A percentile compares a stretch with the other conserved stretches of the same genome.
phyloP scores from a whole-genome alignment of 768 basidiomycete genomes.

The Termitomyces sp. region DNA sequence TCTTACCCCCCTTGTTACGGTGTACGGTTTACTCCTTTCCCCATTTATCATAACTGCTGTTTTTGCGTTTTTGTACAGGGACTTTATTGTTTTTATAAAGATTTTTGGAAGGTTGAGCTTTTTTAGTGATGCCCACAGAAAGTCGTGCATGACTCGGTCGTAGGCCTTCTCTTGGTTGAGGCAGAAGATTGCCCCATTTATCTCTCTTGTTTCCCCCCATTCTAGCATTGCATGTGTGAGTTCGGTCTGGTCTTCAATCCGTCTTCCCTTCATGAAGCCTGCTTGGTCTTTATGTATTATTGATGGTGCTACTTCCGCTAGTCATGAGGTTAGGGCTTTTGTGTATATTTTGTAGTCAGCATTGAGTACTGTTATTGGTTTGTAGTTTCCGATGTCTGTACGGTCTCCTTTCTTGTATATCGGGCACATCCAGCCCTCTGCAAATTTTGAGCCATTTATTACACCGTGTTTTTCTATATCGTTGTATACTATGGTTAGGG shows the following conservation, averaged over 20 bases:
- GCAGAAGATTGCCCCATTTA: background rate
- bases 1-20: background rate
- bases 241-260: too few relatives aligned
- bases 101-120: background rate
- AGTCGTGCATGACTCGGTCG: background rate
- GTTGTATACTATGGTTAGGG: background rate
- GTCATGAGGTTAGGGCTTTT: background rate
- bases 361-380: background rate
- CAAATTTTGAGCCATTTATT: accelerated
- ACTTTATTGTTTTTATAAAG: background rate
- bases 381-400: background rate
- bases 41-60: background rate
- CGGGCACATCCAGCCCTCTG: background rate
- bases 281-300: background rate
- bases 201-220: too few relatives aligned
- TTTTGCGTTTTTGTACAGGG: background rate
- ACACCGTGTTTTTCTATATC: background rate
- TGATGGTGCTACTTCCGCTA: accelerated
- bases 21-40: background rate
- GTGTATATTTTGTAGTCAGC: background rate
- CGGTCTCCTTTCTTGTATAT: background rate
- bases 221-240: too few relatives aligned
- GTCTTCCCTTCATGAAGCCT: too few relatives aligned
- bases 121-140: background rate
- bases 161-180: background rate